Base-by-base conservation (phyloP, 2,329 filamentous ascomycete species). In the Aureobasidium mangrovei region DNA sequence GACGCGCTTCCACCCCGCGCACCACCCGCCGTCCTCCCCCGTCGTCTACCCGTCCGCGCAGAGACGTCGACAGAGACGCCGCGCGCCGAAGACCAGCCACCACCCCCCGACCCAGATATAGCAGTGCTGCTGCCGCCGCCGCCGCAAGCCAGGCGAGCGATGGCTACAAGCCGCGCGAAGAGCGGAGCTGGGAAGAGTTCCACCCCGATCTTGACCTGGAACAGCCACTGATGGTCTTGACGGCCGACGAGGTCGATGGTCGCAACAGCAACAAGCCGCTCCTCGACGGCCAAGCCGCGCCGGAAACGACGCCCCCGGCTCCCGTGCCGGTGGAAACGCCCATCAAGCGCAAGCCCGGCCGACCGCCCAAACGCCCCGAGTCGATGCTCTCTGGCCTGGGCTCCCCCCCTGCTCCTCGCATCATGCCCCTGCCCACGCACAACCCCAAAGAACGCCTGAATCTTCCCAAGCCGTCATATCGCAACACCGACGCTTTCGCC, bases 111-210 rank as follows among this genome's bases (percentile, higher is more conserved):
- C 86, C 87, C 67, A 81, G 87, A 60, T 94, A 87, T 70, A 89
- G 85, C 63, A 91, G 88, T 43, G 89, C 81, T n/a, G 89, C 91
- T 9, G 90, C 90, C 29, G 88, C 91, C 27, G 88, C 91, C 48
- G 90, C 89, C 4, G 86, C 87, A 3, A 86, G 93, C 56, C 88
- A 89, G 61, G 90, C 95, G 66, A 91, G 84, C 63, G 93, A 97
- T 74, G 91, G 91, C 48, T 97, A 97, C 72, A 98, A 98, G 69
- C 93, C 93, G 32, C 81, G 93, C 65, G 93, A 98, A 72, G 93
- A 98, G 73, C 84, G 91, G 59, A 88, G 89, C 51, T 98, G 91
- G 90, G 91, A 96, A 65, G 93, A 98, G 68, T 97, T 97, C 60
- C 93, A 98, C 69, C 90, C 89, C 0, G 88, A 96, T 63, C 80